Conservation (phyloP, 371 early-diverging fungal genomes). For the Gilbertella persicaria region DNA sequence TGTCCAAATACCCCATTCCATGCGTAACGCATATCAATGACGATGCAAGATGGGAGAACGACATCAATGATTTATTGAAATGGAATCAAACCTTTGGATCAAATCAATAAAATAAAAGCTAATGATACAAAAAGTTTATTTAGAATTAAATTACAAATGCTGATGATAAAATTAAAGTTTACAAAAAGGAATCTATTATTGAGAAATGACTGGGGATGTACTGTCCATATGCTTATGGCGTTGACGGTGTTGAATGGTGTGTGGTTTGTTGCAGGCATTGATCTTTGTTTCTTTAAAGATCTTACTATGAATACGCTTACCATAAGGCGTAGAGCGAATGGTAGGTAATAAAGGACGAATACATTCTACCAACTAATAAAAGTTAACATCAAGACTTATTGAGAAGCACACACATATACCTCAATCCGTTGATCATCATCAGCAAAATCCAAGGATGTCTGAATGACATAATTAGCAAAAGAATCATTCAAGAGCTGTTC, state of each 20-base stretch:
- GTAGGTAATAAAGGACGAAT: slow-evolving; percentile 77
- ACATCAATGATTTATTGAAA: slow-evolving; percentile 79
- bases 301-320: slow-evolving; percentile 85
- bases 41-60: slow-evolving; percentile 73
- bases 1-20: slow-evolving; percentile 79
- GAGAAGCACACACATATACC: slow-evolving; percentile 26
- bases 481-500: slow-evolving; percentile 83
- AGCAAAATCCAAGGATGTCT: slow-evolving; percentile 89
- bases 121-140: too few species aligned
- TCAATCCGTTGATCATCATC: slow-evolving; percentile 72
- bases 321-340: slow-evolving; percentile 86
- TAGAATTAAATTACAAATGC: too few species aligned
- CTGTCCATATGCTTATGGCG: too few species aligned
- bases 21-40: slow-evolving; percentile 71
- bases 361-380: slow-evolving; percentile 65
- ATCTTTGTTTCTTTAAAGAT: slow-evolving; percentile 52
- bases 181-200: too few species aligned
- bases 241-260: too few species aligned
- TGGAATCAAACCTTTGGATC: slow-evolving; percentile 79
- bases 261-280: too few species aligned
- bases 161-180: too few species aligned
- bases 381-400: neutral
- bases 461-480: slow-evolving; percentile 91
- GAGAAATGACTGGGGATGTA: too few species aligned
- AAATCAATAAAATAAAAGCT: neutral